These are phyloP conservation scores for Plasmodium gonderi DNA, from an alignment of 169 alveolate species.

Conservation along the genomic window DNA sequence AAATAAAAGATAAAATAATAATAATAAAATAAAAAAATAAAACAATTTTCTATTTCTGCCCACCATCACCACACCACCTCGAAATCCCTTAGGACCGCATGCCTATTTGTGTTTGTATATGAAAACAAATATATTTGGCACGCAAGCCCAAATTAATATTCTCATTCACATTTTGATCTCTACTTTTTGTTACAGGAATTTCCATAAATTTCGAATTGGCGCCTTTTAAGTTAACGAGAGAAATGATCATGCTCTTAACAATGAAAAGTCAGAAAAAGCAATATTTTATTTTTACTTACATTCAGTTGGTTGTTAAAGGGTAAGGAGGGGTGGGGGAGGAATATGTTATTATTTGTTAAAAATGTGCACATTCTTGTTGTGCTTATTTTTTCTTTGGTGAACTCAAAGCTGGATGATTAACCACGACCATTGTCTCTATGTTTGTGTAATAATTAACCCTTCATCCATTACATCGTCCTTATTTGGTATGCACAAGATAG, in stretches of 20 bases:
- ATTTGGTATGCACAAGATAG: no score
- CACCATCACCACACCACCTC: no score
- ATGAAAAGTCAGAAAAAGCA: conserved; percentile 64
- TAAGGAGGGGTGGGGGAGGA: no score
- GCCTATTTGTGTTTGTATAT: neutral
- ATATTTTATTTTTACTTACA: conserved; percentile 65
- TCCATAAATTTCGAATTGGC: conserved; percentile 94
- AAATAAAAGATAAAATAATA: no score
- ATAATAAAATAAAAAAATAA: no score
- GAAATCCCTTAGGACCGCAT: neutral
- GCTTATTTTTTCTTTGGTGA: neutral
- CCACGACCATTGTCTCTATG: no score
- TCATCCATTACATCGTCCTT: no score
- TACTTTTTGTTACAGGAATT: conserved; percentile 6
- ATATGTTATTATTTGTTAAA: no score
- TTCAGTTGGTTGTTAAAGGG: conserved; percentile 72
- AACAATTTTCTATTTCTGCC: no score
- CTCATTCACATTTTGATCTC: neutral
- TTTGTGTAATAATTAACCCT: no score
- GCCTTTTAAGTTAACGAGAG: conserved; percentile 97
- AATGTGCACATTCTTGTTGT: neutral
- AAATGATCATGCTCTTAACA: conserved; percentile 78
- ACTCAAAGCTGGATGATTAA: no score
- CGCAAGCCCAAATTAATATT: neutral
- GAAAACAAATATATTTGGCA: neutral